phyloP scores from a whole-genome alignment of 768 basidiomycete species.

The Auricularia sp. region DNA sequence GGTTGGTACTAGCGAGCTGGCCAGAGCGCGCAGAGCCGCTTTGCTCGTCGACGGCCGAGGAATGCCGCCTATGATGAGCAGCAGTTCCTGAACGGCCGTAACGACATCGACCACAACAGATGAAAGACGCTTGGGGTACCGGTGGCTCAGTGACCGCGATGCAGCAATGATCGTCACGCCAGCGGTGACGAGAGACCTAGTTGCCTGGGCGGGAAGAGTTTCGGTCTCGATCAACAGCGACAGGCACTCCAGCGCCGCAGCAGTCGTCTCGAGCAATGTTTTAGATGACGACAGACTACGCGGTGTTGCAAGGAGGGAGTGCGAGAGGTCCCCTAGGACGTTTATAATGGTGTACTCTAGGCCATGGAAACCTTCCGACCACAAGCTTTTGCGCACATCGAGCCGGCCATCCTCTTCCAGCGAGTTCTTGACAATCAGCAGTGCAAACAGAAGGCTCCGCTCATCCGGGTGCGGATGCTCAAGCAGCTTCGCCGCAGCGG shows the following conservation, averaged over 20 bases:
- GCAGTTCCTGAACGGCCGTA: neutral
- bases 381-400: slow-evolving; percentile 45
- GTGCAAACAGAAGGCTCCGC: slow-evolving; percentile 53
- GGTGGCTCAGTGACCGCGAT: slow-evolving; percentile 11
- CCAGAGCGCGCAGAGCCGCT: slow-evolving; percentile 35
- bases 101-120: too few species aligned
- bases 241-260: slow-evolving; percentile 47
- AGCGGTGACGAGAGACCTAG: slow-evolving; percentile 27
- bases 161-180: slow-evolving; percentile 1
- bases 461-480: slow-evolving; percentile 37
- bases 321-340: slow-evolving; percentile 37
- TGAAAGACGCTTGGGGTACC: too few species aligned
- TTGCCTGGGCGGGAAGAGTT: slow-evolving; percentile 40
- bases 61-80: slow-evolving; percentile 38
- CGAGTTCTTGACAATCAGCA: slow-evolving; percentile 47
- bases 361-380: slow-evolving; percentile 51
- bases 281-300: slow-evolving; percentile 34
- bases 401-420: slow-evolving; percentile 46
- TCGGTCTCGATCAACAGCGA: slow-evolving; percentile 36
- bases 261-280: slow-evolving; percentile 44
- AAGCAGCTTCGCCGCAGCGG: slow-evolving; percentile 55
- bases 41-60: slow-evolving; percentile 38
- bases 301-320: slow-evolving; percentile 37
- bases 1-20: slow-evolving; percentile 37
- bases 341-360: slow-evolving; percentile 49